These are phyloP conservation scores for Bothriochloa decipiens DNA, from an alignment of 176 grass and related monocot species.

Conservation along the genomic window DNA sequence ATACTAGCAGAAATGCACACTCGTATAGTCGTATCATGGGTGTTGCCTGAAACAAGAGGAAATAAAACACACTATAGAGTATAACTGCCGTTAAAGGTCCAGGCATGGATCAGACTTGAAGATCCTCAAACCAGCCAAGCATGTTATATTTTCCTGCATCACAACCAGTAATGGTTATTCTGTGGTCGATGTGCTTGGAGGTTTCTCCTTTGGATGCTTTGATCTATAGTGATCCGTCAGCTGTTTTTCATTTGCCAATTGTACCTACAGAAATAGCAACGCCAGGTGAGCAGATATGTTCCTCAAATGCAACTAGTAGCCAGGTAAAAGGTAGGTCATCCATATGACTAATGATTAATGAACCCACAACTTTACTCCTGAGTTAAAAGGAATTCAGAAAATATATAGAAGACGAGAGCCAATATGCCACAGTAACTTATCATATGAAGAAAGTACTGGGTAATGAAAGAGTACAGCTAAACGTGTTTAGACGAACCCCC, in stretches of 20 bases:
- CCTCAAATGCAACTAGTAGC: no score
- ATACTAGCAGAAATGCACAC: conserved; percentile 22
- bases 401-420: neutral
- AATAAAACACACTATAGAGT: neutral
- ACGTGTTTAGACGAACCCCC: neutral
- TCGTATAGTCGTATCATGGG: neutral
- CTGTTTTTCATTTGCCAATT: conserved; percentile 94
- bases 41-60: conserved; percentile 34
- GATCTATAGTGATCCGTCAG: conserved; percentile 83
- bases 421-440: neutral
- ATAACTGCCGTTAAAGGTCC: conserved; percentile 22
- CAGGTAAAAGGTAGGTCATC: neutral
- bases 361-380: neutral
- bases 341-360: neutral
- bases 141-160: conserved; percentile 19
- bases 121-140: neutral
- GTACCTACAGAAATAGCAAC: conserved; percentile 51
- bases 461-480: neutral
- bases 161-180: conserved; percentile 8
- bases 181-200: conserved; percentile 56
- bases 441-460: neutral
- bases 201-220: conserved; percentile 94
- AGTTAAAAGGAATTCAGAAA: neutral
- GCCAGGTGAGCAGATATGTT: neutral
- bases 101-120: neutral